Base-by-base conservation (phyloP, 495 filamentous ascomycete species). In the Lasiosphaeria hispida region DNA sequence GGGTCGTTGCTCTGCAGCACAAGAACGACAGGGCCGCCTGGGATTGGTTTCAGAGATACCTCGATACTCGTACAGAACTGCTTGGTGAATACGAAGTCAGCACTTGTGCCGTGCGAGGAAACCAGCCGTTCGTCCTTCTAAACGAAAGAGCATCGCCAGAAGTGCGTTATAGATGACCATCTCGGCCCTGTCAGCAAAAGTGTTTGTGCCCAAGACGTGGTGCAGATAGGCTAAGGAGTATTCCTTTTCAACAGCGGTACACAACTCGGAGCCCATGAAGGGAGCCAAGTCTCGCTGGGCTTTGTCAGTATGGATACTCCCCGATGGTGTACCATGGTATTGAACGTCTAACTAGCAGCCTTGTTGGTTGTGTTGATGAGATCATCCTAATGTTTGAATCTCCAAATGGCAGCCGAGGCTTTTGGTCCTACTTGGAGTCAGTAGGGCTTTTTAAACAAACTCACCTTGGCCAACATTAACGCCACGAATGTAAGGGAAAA, bases 81-180 rank as follows among this genome's bases (percentile, higher is more conserved):
- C 23, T 30, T 30, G 23, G 23, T 5, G 23, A 30, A 2, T 30
- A 30, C 23, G 23, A 30, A 5, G 23, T 30, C 23, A 30, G n/a
- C n/a, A n/a, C n/a, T n/a, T n/a, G n/a, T n/a, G n/a, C n/a, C n/a
- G n/a, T n/a, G n/a, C n/a, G n/a, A n/a, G n/a, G n/a, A n/a, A n/a
- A n/a, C n/a, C n/a, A n/a, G n/a, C n/a, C n/a, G n/a, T n/a, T n/a
- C n/a, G n/a, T n/a, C n/a, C n/a, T n/a, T n/a, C n/a, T n/a, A n/a
- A n/a, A n/a, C n/a, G n/a, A n/a, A n/a, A n/a, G n/a, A n/a, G n/a
- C n/a, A n/a, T n/a, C n/a, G 75, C 79, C 5, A 85, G 83, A 5
- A 86, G 65, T 8, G 80, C 78, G 52, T 87, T 87, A 67, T 83
- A 87, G 10, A 83, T 82, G 10, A 75, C 72, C 40, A 76, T 65